A percentile compares a stretch with the other conserved stretches of the same genome.
These are phyloP conservation scores for Lobulomyces angularis DNA, from an alignment of 192 early-diverging fungal genomes.

Conservation along the genomic window DNA sequence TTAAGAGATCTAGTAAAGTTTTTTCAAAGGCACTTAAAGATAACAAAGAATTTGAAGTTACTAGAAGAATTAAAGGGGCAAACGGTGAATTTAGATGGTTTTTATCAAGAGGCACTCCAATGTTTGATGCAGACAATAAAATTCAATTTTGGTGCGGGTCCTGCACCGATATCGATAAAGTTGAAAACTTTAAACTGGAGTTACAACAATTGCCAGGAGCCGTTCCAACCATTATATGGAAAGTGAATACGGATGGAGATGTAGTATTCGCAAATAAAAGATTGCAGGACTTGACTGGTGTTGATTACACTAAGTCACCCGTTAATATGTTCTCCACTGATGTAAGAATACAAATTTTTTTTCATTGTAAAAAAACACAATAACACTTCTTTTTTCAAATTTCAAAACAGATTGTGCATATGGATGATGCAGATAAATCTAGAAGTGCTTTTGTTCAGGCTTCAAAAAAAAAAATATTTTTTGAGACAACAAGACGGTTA, in stretches of 20 bases:
- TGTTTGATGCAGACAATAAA: constrained; percentile 2
- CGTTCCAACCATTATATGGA: constrained; percentile 6
- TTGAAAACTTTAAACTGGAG: background rate
- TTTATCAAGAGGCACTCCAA: constrained; percentile 8
- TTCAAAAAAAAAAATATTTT: no score
- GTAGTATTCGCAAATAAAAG: no score
- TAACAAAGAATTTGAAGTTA: constrained; percentile 8
- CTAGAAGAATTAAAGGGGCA: constrained; percentile 1
- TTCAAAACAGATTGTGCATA: no score
- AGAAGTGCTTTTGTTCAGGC: no score
- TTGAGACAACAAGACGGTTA: no score
- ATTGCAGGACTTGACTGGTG: no score
- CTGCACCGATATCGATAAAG: constrained; percentile 10
- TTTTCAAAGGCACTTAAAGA: constrained; percentile 6
- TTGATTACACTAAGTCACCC: no score
- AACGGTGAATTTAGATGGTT: constrained; percentile 5
- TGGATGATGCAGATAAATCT: no score
- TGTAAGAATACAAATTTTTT: no score
- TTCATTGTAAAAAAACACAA: no score
- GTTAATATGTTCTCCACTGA: no score
- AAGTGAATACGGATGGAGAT: constrained; percentile 5
- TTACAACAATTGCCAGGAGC: constrained; percentile 1
- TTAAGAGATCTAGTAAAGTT: background rate
- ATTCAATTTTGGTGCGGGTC: constrained; percentile 7
- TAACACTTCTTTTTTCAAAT: no score